Evolutionary conservation across 2,329 filamentous ascomycete genomes (phyloP), one percentile per base, ranked within the genome.

Genomic region (Cordyceps pruinosa): DNA sequence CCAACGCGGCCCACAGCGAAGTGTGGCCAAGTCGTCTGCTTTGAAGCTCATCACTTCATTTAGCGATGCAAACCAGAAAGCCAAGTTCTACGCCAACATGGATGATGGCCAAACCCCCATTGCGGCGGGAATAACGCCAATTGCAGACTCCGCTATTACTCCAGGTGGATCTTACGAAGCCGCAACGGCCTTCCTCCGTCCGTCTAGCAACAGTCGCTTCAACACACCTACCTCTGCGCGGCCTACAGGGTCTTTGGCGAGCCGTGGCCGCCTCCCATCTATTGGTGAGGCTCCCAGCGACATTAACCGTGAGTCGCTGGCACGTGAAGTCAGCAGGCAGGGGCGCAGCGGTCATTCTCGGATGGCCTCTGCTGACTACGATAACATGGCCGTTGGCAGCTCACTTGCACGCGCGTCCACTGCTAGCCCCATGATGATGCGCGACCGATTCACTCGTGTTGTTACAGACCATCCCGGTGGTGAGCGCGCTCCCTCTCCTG

Each of bases 21-120:
- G 80, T 73, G 84, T 90, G 52, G 84, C 86, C 13, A 95, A 95
- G 74, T 86, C 87, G 28, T 89, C 90, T 10, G 85, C 93, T 0
- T 76, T 97, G 59, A 96, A 95, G 70, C 81, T 97, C 2, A 95
- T 97, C 65, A 97, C 94, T 0, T 87, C 88, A 0, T 97, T 99
- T 66, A 88, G 85, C 8, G 83, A 85, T 48, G 77, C 77, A 46
- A 74, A 73, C 5, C 75, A 77, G 23, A 85, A 86, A 60, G 83
- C 85, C 54, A 85, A 83, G 70, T 85, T 89, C 72, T 83, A 86
- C 63, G 74, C 76, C 0, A 69, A 75, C 39, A 73, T 70, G 6
- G 83, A 85, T 50, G 81, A 78, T 35, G 81, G 81, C 9, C 77
- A 76, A 62, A 96, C 91, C 0, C 91, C 91, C 0, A 87, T 91